Evolutionary conservation across 2,329 filamentous ascomycete species (phyloP).

Genomic region (Hirsutella minnesotensis): DNA sequence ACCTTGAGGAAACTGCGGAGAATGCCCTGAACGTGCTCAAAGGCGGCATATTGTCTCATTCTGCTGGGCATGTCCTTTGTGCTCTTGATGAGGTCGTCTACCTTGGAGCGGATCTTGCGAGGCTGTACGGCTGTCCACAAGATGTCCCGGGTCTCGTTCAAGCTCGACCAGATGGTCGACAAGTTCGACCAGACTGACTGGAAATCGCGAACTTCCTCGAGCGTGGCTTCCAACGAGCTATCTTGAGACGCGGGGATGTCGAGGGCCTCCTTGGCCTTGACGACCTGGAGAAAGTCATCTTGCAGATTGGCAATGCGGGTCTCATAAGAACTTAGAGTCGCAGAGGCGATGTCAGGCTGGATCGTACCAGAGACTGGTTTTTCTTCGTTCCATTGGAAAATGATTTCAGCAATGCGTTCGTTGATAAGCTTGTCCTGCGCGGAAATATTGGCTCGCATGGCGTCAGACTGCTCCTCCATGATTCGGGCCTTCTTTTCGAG

Average conservation of each 20-base stretch:
- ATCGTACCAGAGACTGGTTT: constrained; percentile 95
- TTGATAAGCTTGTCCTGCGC: constrained; percentile 87
- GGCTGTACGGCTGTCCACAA: constrained; percentile 95
- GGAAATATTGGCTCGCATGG: constrained; percentile 83
- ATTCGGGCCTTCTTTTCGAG: constrained; percentile 87
- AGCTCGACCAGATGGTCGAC: constrained; percentile 89
- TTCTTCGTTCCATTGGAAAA: constrained; percentile 83
- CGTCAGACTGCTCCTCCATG: constrained; percentile 92
- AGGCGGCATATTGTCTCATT: constrained; percentile 99
- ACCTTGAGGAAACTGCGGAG: constrained; percentile 83
- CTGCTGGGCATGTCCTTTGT: constrained; percentile 98
- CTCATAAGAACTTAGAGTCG: constrained; percentile 73
- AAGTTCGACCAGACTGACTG: constrained; percentile 96
- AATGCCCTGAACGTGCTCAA: constrained; percentile 91
- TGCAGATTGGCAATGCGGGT: constrained; percentile 73
- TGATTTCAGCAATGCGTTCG: constrained; percentile 78
- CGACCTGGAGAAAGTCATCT: constrained; percentile 83
- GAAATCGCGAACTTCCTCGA: constrained; percentile 97
- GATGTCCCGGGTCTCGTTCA: constrained; percentile 85
- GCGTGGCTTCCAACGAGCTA: constrained; percentile 68
- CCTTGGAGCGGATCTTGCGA: constrained; percentile 76
- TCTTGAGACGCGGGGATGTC: constrained; percentile 74
- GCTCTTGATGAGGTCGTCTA: constrained; percentile 91
- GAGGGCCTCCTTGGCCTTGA: constrained; percentile 91
- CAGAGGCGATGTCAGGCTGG: constrained; percentile 76